These are phyloP conservation scores for Gnetum montanum DNA, from an alignment of 75 land plant genomes.

Conservation along the genomic window DNA sequence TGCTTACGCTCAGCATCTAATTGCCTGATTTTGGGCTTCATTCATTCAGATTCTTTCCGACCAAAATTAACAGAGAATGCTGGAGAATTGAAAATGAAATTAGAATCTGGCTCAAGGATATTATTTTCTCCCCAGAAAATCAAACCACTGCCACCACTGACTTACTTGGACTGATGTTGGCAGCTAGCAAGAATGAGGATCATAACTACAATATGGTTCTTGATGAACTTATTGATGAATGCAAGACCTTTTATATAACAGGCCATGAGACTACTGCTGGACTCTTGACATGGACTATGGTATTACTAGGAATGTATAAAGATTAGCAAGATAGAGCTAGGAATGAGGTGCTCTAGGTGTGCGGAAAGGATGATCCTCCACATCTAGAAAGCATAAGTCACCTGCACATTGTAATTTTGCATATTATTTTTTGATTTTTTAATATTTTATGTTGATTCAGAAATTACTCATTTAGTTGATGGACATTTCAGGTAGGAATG, in stretches of 20 bases:
- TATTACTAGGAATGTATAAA: conserved; percentile 76
- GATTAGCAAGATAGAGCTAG: conserved; percentile 82
- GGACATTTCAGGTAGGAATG: conserved; percentile 62
- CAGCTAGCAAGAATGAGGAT: conserved; percentile 21
- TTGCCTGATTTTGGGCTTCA: background rate
- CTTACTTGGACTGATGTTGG: conserved; percentile 64
- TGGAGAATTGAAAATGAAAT: conserved; percentile 44
- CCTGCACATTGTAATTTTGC: background rate
- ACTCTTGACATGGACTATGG: conserved; percentile 74
- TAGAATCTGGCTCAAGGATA: conserved; percentile 52
- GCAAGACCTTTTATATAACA: conserved; percentile 91
- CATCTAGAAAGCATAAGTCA: conserved; percentile 32
- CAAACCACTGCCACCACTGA: conserved; percentile 52
- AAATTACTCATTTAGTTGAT: conserved; percentile 2
- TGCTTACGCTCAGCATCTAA: background rate
- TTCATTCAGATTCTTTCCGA: conserved; percentile 64
- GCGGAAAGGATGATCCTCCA: conserved; percentile 28
- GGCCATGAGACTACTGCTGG: conserved; percentile 86
- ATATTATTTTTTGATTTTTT: background rate
- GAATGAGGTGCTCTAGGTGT: conserved; percentile 42
- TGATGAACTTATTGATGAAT: conserved; percentile 63
- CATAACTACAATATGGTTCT: background rate
- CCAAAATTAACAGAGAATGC: conserved; percentile 59
- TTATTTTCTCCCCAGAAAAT: conserved; percentile 41
- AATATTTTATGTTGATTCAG: background rate